Evolutionary conservation across 306 rosid genomes (phyloP), one percentile per base, ranked within the genome.

Genomic region (Oxytropis ochrocephala): DNA sequence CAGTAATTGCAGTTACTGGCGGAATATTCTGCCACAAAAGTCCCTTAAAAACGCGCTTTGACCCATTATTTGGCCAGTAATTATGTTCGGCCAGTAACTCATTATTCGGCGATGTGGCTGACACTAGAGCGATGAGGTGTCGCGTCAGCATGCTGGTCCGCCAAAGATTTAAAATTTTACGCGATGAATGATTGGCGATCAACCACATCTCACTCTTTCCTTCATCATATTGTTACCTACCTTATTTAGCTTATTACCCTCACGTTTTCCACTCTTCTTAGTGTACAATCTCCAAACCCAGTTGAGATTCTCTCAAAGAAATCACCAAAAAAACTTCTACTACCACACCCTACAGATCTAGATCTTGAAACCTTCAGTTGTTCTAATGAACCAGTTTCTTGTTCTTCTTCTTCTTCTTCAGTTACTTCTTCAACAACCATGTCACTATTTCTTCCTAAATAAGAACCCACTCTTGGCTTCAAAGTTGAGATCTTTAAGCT

Each of bases 311-410:
- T 82, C 81, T 94, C 99, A 44, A 94, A 91, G 46, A 94, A 88
- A 35, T 91, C 96, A n/a, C 89, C 95, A 13, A 97, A 94, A 76
- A 94, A 91, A 85, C 99, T 94, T 39, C 96, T 83, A 73, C 95
- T 90, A 10, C 99, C 99, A 44, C 99, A 90, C 4, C 97, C 99
- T 27, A 94, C 92, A 69, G 92, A 94, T 91, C 97, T 85, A 69
- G 99, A 94, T 86, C 99, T 82, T 38, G 95, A 94, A 48, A 88
- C 96, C 67, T 86, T 88, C 4, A 90, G 77, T 36, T 87, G 81
- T 32, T 87, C 96, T 6, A 85, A 79, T 3, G 93, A 83, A 36
- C 79, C 85, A 18, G 84, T 16, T 76, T 74, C 68, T n/a, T n/a
- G n/a, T 83, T 75, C 56, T 57, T 83, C 70, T 9, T 81, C 72